phyloP scores from a whole-genome alignment of 768 basidiomycete genomes.

The Suillus discolor region DNA sequence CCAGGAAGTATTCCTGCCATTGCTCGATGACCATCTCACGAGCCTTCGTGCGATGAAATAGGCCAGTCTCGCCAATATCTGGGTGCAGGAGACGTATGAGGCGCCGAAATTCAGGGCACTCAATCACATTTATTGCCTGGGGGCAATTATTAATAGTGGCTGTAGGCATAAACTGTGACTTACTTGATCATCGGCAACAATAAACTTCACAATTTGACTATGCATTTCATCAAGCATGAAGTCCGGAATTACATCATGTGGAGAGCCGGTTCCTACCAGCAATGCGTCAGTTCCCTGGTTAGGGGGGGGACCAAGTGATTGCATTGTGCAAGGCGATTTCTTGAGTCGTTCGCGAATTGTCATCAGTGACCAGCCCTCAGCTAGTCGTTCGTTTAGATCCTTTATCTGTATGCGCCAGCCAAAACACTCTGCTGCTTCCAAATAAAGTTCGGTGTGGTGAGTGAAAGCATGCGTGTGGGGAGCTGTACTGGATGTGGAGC shows the following conservation, averaged over 20 bases:
- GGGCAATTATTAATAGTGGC: background rate
- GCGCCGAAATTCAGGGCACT: no score
- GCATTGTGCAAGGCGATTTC: background rate
- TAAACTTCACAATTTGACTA: no score
- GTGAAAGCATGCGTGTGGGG: background rate
- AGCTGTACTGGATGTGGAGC: background rate
- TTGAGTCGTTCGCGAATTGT: background rate
- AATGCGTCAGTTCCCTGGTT: background rate
- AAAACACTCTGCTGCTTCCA: background rate
- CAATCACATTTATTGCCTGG: conserved; percentile 7
- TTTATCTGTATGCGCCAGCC: background rate
- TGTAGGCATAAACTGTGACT: background rate
- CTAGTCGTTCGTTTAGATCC: background rate
- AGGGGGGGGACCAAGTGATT: background rate
- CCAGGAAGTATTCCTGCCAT: no score
- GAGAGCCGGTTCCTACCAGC: background rate
- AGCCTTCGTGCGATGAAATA: no score
- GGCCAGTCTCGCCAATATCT: no score
- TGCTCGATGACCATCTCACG: no score
- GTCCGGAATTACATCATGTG: no score
- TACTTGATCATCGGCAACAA: no score
- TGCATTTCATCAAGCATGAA: no score
- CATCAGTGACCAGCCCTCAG: background rate
- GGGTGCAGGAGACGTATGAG: no score
- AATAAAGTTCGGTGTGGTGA: background rate